phyloP scores from a whole-genome alignment of 257 asterid genomes.

The Nicotiana noctiflora region DNA sequence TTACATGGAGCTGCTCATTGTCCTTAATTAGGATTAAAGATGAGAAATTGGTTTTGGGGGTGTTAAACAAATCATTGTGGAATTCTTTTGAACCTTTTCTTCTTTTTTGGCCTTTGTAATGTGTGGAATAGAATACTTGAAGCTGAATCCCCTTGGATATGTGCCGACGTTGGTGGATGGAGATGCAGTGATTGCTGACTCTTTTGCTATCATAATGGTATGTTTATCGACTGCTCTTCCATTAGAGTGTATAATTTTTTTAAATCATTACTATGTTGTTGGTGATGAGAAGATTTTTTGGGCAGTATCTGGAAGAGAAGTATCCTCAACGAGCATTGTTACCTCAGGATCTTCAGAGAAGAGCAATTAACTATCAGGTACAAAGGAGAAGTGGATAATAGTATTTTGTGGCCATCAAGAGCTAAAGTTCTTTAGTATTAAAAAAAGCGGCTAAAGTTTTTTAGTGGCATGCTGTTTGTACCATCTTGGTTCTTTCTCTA shows the following conservation, averaged over 20 bases:
- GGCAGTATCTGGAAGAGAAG: conserved; percentile 86
- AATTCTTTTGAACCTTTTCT: not conserved
- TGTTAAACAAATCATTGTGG: not conserved
- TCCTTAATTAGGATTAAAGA: not conserved
- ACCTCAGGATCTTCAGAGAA: conserved; percentile 64
- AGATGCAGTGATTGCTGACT: conserved; percentile 60
- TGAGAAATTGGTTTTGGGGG: not conserved
- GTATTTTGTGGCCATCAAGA: not conserved
- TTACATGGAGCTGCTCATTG: not conserved
- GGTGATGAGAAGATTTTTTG: not conserved
- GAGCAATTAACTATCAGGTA: conserved; percentile 63
- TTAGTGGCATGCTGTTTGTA: no score
- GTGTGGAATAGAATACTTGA: conserved; percentile 52
- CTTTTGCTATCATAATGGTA: conserved; percentile 76
- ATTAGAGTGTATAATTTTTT: not conserved
- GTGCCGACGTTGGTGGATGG: conserved; percentile 82
- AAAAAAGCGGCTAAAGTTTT: not conserved
- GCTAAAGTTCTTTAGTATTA: not conserved
- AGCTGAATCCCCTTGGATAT: conserved; percentile 78
- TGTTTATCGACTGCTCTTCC: conserved; percentile 17
- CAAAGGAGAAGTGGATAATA: not conserved
- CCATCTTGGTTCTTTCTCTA: no score
- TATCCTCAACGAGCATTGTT: conserved; percentile 78
- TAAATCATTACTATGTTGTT: not conserved
- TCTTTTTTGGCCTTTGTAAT: not conserved